phyloP scores from a whole-genome alignment of 1,284 basidiomycete genomes.

The Abortiporus biennis region DNA sequence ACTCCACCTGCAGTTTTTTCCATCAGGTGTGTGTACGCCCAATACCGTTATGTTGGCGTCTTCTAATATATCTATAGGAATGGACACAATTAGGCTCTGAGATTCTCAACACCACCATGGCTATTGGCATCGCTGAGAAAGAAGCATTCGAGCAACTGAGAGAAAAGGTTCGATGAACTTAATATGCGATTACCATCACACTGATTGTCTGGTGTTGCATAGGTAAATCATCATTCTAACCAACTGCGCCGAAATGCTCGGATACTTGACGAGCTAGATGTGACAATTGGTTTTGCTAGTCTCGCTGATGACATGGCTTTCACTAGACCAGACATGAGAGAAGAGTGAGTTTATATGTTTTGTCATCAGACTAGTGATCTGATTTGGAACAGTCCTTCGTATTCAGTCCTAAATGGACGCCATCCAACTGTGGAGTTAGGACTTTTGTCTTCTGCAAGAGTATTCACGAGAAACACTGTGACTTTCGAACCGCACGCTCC shows the following conservation, averaged over 20 bases:
- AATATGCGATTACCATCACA: neutral
- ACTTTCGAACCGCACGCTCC: conserved; percentile 52
- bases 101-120: conserved; percentile 52
- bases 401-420: conserved; percentile 73
- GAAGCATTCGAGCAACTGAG: conserved; percentile 68
- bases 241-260: conserved; percentile 71
- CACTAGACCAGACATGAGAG: conserved; percentile 64
- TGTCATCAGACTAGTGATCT: neutral
- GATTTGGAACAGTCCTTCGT: conserved; percentile 40
- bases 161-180: conserved; percentile 42
- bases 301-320: conserved; percentile 79
- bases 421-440: conserved; percentile 94
- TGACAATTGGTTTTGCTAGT: conserved; percentile 77
- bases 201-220: neutral
- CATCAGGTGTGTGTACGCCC: conserved; percentile 43
- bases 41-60: neutral
- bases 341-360: conserved; percentile 52
- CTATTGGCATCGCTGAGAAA: conserved; percentile 57
- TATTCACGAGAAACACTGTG: conserved; percentile 83
- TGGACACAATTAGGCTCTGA: conserved; percentile 72
- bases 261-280: conserved; percentile 86
- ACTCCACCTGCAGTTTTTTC: conserved; percentile 66
- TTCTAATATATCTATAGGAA: conserved; percentile 35
- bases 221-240: conserved; percentile 59
- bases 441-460: conserved; percentile 66